Percentiles rank a stretch among this genome's conserved stretches.
Conservation (phyloP, 331 rosid species). For the Quercus phellos region DNA sequence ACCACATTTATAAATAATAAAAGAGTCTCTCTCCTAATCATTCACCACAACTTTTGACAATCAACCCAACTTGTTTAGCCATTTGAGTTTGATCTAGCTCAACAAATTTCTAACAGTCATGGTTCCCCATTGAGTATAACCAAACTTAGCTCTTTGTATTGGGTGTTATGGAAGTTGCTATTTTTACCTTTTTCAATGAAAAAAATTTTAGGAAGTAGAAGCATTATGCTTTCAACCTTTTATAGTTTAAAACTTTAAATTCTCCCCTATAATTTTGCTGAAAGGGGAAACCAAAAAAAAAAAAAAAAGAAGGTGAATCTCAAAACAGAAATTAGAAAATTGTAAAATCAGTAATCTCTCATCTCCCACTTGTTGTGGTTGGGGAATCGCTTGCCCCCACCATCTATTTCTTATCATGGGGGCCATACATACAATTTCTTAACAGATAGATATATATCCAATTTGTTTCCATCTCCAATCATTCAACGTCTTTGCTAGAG, state of each 20-base stretch:
- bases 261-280: background rate
- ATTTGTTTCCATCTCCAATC: slow-evolving; percentile 45
- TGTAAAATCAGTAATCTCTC: slow-evolving; percentile 11
- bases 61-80: no score
- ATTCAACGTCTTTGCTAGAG: slow-evolving; percentile 34
- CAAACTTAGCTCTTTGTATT: background rate
- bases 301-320: background rate
- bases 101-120: no score
- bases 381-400: slow-evolving; percentile 66
- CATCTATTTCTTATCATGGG: slow-evolving; percentile 38
- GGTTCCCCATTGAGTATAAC: no score
- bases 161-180: background rate
- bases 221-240: background rate
- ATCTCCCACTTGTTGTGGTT: slow-evolving; percentile 45
- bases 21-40: no score
- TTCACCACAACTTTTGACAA: no score
- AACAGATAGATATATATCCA: slow-evolving; percentile 21
- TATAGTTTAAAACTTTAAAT: background rate
- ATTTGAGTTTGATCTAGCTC: no score
- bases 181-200: background rate
- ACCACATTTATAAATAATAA: no score
- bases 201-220: no score
- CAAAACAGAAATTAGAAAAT: background rate
- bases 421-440: slow-evolving; percentile 33
- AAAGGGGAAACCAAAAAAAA: background rate